Evolutionary conservation across 352 stramenopile genomes (phyloP).

Genomic region (Elongisporangium undulatum): DNA sequence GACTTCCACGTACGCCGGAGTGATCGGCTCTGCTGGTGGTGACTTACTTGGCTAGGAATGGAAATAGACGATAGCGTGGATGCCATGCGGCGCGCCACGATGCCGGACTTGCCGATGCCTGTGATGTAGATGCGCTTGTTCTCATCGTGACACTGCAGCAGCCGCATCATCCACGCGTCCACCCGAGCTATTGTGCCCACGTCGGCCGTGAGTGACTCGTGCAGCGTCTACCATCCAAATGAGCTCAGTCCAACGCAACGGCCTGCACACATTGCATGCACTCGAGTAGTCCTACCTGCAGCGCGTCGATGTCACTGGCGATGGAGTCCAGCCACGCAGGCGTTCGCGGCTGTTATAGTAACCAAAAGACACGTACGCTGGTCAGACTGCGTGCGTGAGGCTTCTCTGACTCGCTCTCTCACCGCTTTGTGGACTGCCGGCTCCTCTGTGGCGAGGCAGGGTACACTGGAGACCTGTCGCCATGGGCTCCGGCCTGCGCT

Average conservation of each 20-base stretch:
- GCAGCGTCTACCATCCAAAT: slow-evolving; percentile 25
- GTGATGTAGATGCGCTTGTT: slow-evolving; percentile 54
- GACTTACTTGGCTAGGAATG: slow-evolving; percentile 52
- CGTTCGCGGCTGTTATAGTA: not conserved
- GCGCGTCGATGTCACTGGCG: slow-evolving; percentile 21
- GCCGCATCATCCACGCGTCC: slow-evolving; percentile 15
- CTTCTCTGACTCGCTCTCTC: not conserved
- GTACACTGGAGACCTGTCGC: not conserved
- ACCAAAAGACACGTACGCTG: not conserved
- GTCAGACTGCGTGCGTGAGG: not conserved
- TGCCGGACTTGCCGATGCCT: slow-evolving; percentile 78
- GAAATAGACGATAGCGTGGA: slow-evolving; percentile 73
- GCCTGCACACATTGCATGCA: not conserved
- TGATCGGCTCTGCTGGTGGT: not conserved
- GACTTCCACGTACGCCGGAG: not conserved
- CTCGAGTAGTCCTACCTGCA: slow-evolving; percentile 12
- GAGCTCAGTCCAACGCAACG: not conserved
- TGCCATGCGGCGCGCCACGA: slow-evolving; percentile 64
- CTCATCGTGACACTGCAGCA: slow-evolving; percentile 45
- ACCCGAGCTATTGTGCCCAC: slow-evolving; percentile 20
- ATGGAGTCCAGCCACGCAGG: slow-evolving; percentile 18
- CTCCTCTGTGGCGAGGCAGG: not conserved
- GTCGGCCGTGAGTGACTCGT: slow-evolving; percentile 26
- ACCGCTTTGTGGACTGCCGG: not conserved
- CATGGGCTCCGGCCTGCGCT: not conserved